A percentile compares a stretch with the other conserved stretches of the same genome.
phyloP scores from a whole-genome alignment of 495 filamentous ascomycete species.

The Polyplosphaeria fusca region DNA sequence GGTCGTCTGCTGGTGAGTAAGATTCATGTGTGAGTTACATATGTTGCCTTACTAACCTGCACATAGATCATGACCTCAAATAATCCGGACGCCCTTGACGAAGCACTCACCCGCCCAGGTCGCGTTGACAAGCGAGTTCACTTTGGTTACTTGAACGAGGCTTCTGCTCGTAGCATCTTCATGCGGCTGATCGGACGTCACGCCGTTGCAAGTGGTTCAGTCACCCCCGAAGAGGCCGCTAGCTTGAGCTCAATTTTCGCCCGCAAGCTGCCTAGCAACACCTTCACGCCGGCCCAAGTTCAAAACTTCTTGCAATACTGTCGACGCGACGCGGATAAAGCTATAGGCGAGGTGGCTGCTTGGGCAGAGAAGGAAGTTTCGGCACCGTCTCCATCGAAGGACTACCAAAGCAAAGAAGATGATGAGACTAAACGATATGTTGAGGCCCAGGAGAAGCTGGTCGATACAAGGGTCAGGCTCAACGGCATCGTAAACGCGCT shows the following conservation, averaged over 20 bases:
- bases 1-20: slow-evolving; percentile 76
- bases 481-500: no score
- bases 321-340: slow-evolving; percentile 10
- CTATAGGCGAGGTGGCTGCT: slow-evolving; percentile 1
- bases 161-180: slow-evolving; percentile 6
- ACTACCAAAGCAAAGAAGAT: no score
- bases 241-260: slow-evolving; percentile 52
- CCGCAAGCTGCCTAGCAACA: slow-evolving; percentile 48
- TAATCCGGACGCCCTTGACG: slow-evolving; percentile 69
- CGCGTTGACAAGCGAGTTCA: slow-evolving; percentile 64
- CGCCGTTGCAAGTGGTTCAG: neutral
- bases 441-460: no score
- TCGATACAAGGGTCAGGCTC: no score
- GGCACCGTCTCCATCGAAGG: no score
- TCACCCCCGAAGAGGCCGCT: slow-evolving; percentile 45
- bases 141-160: slow-evolving; percentile 45
- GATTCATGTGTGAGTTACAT: no score
- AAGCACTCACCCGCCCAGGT: slow-evolving; percentile 71
- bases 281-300: slow-evolving; percentile 64
- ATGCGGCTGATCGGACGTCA: slow-evolving; percentile 9
- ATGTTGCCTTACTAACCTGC: no score
- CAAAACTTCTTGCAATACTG: slow-evolving; percentile 52
- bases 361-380: neutral
- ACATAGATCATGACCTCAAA: slow-evolving; percentile 94
- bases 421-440: no score